Base-by-base conservation (phyloP, 192 early-diverging fungal genomes). In the Podila minutissima region DNA sequence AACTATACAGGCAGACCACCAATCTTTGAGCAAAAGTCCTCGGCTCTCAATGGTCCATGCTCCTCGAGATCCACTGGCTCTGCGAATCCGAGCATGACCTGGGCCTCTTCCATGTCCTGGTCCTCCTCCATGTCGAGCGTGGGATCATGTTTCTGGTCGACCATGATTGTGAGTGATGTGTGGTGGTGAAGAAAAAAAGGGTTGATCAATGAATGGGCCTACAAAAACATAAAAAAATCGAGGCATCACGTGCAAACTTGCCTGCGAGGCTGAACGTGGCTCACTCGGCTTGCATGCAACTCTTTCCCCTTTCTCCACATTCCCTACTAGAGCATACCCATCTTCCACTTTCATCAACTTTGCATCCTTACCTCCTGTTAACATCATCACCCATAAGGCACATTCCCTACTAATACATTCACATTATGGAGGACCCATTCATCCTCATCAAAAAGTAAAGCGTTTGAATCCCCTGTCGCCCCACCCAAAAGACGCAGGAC, bases 21-120 rank as follows among this genome's bases (percentile, higher is more conserved):
- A 69, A 95, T 88, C 82, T 97, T 96, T 86, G 91, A 95, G 20
- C 94, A 94, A 74, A 97, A 95, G 22, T 73, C 67, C 19, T 93
- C 90, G 19, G 82, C 74, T 33, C 71, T 77, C 67, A 93, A 86
- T 48, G 88, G 91, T 15, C 71, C 84, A 79, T 79, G 58, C 66
- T 79, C 76, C 15, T 79, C 76, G 7, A 79, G 65, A 70, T 92
- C 92, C 5, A 89, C 82, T 13, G 88, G 85, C 67, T 95, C 94
- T 35, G 90, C 92, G 75, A 89, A 95, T n/a, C 94, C 94, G 28
- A 95, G 90, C 62, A 79, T 79, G 76, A 79, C 76, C 33, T 72
- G 64, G 5, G 76, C 69, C 19, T 71, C 74, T 20, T 71, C 69
- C 35, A 28, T 46, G 41, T 46, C 59, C 59, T 61, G 22, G 6